phyloP scores from a whole-genome alignment of 495 filamentous ascomycete species.

The Podospora didyma region DNA sequence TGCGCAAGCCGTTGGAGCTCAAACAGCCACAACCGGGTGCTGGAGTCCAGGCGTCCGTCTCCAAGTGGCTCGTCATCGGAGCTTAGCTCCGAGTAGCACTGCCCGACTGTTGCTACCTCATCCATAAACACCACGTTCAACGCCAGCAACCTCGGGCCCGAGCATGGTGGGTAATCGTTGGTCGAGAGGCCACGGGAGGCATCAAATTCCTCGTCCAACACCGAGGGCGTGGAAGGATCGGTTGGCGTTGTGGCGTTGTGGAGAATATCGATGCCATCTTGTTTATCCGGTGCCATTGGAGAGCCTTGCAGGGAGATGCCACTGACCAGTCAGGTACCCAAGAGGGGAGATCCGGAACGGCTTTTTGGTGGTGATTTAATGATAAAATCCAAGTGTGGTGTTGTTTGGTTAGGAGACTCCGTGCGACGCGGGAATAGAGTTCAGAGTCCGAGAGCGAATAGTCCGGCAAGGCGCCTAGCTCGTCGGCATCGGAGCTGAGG shows the following conservation, averaged over 20 bases:
- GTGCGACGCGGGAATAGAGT: not conserved
- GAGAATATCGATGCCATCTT: not conserved
- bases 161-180: not conserved
- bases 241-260: not conserved
- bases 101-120: not conserved
- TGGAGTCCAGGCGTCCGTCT: not conserved
- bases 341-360: not conserved
- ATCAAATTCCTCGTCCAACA: not conserved
- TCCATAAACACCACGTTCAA: not conserved
- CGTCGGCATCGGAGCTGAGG: not conserved
- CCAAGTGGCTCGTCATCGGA: not conserved
- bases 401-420: not conserved
- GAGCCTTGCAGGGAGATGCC: not conserved
- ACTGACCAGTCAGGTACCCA: not conserved
- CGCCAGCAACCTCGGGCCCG: not conserved
- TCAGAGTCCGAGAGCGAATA: not conserved
- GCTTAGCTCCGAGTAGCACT: not conserved
- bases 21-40: not conserved
- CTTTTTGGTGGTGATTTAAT: not conserved
- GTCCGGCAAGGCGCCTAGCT: not conserved
- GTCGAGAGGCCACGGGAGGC: not conserved
- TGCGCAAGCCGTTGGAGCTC: not conserved
- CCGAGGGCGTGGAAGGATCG: not conserved
- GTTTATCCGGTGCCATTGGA: not conserved
- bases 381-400: not conserved